A percentile compares a stretch with the other conserved stretches of the same genome.
Evolutionary conservation across 2,329 filamentous ascomycete genomes (phyloP).

Genomic region (Lachnellula cervina): DNA sequence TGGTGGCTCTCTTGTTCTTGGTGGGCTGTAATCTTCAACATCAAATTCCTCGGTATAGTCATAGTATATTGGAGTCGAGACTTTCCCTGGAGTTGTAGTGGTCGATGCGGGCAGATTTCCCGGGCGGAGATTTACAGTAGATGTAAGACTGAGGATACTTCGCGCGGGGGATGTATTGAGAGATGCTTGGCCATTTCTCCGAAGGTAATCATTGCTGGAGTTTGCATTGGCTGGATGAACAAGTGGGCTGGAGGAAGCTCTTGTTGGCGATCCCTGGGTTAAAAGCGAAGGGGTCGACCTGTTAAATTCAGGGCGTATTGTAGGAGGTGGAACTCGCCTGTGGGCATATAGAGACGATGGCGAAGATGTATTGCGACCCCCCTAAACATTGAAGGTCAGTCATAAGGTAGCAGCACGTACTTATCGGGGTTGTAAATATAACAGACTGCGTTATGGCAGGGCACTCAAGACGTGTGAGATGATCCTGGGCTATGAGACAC

Average conservation of each 20-base stretch:
- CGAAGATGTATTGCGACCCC: conserved; percentile 24
- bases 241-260: conserved; percentile 24
- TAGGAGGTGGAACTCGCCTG: conserved; percentile 23
- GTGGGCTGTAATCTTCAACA: conserved; percentile 17
- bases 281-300: conserved; percentile 27
- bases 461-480: not conserved
- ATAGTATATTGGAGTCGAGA: conserved; percentile 29
- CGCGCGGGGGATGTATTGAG: conserved; percentile 29
- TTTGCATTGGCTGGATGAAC: conserved; percentile 14
- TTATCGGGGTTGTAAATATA: not conserved
- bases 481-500: conserved; percentile 5
- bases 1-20: conserved; percentile 19
- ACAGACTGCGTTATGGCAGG: not conserved
- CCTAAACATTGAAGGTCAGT: conserved; percentile 12
- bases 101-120: conserved; percentile 16
- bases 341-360: conserved; percentile 29
- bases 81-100: conserved; percentile 26
- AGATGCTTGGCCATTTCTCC: conserved; percentile 18
- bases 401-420: not conserved
- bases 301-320: conserved; percentile 26
- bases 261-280: conserved; percentile 24
- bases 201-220: conserved; percentile 18
- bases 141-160: conserved; percentile 28
- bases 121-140: conserved; percentile 26
- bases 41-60: conserved; percentile 34